Percentiles rank a stretch among this genome's conserved stretches.
Evolutionary conservation across 2,329 filamentous ascomycete species (phyloP).

Genomic region (Penicillium sp.): DNA sequence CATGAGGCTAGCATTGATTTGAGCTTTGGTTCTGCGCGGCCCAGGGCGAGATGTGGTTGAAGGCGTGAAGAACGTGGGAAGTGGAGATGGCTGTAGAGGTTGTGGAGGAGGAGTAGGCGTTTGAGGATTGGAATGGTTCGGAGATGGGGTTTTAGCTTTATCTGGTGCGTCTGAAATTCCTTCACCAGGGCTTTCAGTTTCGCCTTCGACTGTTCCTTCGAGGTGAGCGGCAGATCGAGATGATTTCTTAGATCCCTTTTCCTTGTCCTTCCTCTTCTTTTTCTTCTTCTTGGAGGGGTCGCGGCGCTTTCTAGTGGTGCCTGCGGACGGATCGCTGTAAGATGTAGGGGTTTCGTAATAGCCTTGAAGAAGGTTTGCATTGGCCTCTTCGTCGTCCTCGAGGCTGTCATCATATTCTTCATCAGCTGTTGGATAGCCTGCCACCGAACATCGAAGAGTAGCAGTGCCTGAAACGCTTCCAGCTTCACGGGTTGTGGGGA

Average conservation of each 20-base stretch:
- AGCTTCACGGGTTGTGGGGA: conserved; percentile 70
- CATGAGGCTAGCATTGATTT: conserved; percentile 74
- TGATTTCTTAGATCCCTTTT: conserved; percentile 36
- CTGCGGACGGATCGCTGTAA: conserved; percentile 24
- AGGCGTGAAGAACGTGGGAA: conserved; percentile 22
- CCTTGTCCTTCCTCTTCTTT: conserved; percentile 40
- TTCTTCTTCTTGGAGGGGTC: conserved; percentile 33
- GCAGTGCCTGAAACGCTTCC: conserved; percentile 65
- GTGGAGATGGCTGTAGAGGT: conserved; percentile 17
- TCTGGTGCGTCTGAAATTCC: conserved; percentile 10
- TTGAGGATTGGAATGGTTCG: conserved; percentile 21
- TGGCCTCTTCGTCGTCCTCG: conserved; percentile 33
- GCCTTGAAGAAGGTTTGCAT: conserved; percentile 43
- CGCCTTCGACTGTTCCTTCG: conserved; percentile 17
- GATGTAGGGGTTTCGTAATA: conserved; percentile 47
- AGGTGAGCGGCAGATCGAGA: conserved; percentile 16
- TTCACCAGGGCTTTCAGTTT: conserved; percentile 13
- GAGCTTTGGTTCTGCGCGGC: conserved; percentile 43
- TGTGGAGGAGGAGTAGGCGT: conserved; percentile 19
- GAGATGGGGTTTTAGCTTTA: conserved; percentile 20
- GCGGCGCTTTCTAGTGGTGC: conserved; percentile 25
- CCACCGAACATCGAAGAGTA: conserved; percentile 74
- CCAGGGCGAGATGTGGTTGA: conserved; percentile 21
- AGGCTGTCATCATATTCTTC: conserved; percentile 48
- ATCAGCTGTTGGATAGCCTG: conserved; percentile 57